Base-by-base conservation (phyloP, 768 basidiomycete species). In the Tremella fuciformis region DNA sequence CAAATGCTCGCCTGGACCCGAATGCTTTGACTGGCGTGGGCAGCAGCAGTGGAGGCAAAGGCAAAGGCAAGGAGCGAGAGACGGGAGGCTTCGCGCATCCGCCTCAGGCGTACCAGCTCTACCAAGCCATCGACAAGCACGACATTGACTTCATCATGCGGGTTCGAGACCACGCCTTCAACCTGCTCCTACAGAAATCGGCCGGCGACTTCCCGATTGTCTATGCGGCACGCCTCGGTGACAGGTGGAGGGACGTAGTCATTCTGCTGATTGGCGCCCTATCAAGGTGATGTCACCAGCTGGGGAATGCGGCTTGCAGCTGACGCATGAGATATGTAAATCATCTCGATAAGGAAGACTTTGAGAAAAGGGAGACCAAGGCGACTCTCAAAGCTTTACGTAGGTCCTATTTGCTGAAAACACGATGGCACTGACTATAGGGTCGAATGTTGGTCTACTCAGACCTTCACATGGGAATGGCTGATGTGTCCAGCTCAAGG, bases 221-320 rank as follows among this genome's bases (percentile, higher is more conserved):
- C 7, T 91, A 97, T 71, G 90, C 91, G 0, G 90, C 94, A 60
- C 66, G 80, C 19, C 67, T 78, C 18, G 80, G 80, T 15, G 57
- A 71, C 9, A 62, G 64, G 13, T 76, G 76, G 58, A 71, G 69
- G 48, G 91, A 96, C 52, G 84, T 97, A 8, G 88, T 90, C 2
- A 89, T 98, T 59, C 69, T 94, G 3, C 80, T 98, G 1, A 75
- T 96, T 13, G 93, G 93, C 13, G 91, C 93, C 13, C 85, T 96
- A 71, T 92, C 90, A 13, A 84, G 92, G 68, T 76, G 49, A 54
- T 42, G n/a, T 3, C 16, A 18, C 46, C 24, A 25, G 44, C 11
- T 15, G n/a, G n/a, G n/a, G n/a, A n/a, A 29, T 21, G 6, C 42
- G 34, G 22, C 34, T 15, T 19, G 46, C 16, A 53, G 41, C 52